A percentile compares a stretch with the other conserved stretches of the same genome.
phyloP scores from a whole-genome alignment of 2,329 filamentous ascomycete species.

The Cercospora berteroae region DNA sequence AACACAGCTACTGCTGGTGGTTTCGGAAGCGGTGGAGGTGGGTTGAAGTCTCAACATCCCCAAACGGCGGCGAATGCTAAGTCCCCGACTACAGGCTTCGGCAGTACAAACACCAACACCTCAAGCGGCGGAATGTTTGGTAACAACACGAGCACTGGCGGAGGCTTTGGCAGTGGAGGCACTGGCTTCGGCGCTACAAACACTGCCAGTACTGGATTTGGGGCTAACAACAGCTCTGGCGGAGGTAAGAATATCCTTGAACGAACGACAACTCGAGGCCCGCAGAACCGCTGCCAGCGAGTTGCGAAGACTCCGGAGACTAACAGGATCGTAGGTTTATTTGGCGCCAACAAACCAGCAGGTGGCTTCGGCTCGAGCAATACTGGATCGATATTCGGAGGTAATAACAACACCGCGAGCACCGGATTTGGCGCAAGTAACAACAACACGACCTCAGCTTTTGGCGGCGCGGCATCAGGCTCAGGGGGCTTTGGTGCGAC shows the following conservation, averaged over 20 bases:
- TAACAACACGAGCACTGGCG: constrained; percentile 26
- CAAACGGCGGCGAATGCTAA: constrained; percentile 30
- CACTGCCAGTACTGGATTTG: constrained; percentile 39
- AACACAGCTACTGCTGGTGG: constrained; percentile 32
- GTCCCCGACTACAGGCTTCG: constrained; percentile 24
- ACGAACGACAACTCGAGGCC: background rate
- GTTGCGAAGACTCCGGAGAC: background rate
- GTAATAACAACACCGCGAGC: constrained; percentile 40
- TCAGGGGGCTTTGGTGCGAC: constrained; percentile 41
- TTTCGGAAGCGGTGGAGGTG: constrained; percentile 26
- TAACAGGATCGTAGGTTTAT: constrained; percentile 36
- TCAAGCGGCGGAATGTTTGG: constrained; percentile 37
- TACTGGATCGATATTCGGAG: constrained; percentile 41
- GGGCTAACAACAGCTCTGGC: constrained; percentile 37
- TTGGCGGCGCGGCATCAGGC: constrained; percentile 10
- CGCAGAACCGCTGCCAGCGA: background rate
- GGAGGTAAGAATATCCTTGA: constrained; percentile 30
- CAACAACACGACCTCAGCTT: constrained; percentile 19
- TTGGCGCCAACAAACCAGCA: constrained; percentile 38
- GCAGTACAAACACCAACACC: constrained; percentile 30
- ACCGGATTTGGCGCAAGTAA: constrained; percentile 38
- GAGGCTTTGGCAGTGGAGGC: constrained; percentile 26
- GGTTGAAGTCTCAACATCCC: constrained; percentile 15
- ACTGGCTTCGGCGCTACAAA: constrained; percentile 29
- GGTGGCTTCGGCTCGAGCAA: constrained; percentile 54